Evolutionary conservation across 768 basidiomycete species (phyloP).

Genomic region (Russula emetica): DNA sequence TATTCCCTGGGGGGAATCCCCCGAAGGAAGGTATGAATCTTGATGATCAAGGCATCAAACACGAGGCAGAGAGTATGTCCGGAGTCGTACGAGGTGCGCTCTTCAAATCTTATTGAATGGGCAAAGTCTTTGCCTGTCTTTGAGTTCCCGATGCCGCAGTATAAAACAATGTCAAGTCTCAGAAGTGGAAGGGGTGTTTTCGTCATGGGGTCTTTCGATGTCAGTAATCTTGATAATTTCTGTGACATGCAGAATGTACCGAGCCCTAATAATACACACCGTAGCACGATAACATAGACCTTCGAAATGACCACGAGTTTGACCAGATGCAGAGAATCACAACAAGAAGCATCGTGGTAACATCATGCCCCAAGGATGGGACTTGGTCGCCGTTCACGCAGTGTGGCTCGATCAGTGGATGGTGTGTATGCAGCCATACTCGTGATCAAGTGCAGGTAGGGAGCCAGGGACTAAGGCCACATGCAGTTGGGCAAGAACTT

Average conservation of each 20-base stretch:
- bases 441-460: too few relatives aligned
- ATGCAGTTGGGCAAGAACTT: too few relatives aligned
- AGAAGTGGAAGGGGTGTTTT: neutral
- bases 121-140: too few relatives aligned
- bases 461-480: too few relatives aligned
- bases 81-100: neutral
- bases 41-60: neutral
- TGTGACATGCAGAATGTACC: too few relatives aligned
- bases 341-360: neutral
- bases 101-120: too few relatives aligned
- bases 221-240: neutral
- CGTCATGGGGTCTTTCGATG: neutral
- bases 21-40: neutral
- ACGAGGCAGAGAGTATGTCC: neutral
- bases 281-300: too few relatives aligned
- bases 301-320: neutral
- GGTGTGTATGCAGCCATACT: too few relatives aligned
- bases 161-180: neutral
- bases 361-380: neutral
- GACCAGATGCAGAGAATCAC: neutral
- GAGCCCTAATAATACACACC: too few relatives aligned
- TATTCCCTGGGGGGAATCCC: neutral
- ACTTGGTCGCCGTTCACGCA: too few relatives aligned
- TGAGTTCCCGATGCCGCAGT: neutral
- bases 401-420: too few relatives aligned